phyloP scores from a whole-genome alignment of 1,139 yeast species.

The Hanseniaspora gamundiae region DNA sequence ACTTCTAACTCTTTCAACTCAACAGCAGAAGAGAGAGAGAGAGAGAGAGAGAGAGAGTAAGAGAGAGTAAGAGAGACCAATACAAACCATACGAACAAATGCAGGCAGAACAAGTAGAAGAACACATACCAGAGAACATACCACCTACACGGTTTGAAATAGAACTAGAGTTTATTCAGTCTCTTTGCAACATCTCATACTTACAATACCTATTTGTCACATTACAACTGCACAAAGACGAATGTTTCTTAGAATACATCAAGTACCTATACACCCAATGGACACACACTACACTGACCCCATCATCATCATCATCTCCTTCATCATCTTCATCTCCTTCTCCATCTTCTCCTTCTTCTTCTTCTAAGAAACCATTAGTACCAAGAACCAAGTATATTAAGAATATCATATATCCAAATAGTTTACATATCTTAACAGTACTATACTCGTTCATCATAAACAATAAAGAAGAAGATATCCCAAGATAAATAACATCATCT shows the following conservation, averaged over 20 bases:
- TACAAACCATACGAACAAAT: too few relatives aligned
- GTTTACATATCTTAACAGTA: constrained; percentile 47
- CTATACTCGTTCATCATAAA: constrained; percentile 30
- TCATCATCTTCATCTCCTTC: neutral
- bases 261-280: constrained; percentile 34
- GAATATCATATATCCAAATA: constrained; percentile 60
- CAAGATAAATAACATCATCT: constrained; percentile 43
- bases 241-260: constrained; percentile 43
- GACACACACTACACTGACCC: neutral
- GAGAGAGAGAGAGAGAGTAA: too few relatives aligned
- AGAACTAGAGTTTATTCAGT: constrained; percentile 67
- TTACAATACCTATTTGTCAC: constrained; percentile 48
- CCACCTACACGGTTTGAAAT: constrained; percentile 62
- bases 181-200: constrained; percentile 63
- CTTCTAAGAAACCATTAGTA: neutral
- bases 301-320: neutral
- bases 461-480: constrained; percentile 36
- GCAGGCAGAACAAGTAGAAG: too few relatives aligned
- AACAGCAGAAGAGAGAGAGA: too few relatives aligned
- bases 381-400: constrained; percentile 46
- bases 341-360: neutral
- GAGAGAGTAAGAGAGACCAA: too few relatives aligned
- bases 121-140: too few relatives aligned
- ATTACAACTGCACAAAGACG: constrained; percentile 38
- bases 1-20: too few relatives aligned